phyloP scores from a whole-genome alignment of 202 grass and related monocot species.

The Musa balbisiana region DNA sequence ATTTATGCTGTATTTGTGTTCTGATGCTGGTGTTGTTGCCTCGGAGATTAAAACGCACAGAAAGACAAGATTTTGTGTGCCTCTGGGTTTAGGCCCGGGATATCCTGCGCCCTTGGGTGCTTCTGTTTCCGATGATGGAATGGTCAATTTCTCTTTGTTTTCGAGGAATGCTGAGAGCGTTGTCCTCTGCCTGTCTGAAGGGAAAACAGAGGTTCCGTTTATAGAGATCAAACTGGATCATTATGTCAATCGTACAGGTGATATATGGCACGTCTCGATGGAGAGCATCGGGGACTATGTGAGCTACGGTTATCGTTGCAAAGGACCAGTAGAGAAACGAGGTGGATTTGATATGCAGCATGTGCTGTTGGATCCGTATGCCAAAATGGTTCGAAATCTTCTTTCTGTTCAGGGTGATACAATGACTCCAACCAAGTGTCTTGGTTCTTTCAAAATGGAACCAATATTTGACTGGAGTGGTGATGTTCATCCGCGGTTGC shows the following conservation, averaged over 20 bases:
- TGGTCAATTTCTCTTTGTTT: conserved; percentile 63
- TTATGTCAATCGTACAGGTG: conserved; percentile 53
- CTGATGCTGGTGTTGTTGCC: conserved; percentile 9
- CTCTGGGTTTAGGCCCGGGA: conserved; percentile 59
- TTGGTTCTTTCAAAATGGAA: conserved; percentile 33
- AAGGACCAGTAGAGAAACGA: conserved; percentile 20
- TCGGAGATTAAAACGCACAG: conserved; percentile 55
- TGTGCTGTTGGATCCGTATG: conserved; percentile 68
- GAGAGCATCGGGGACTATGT: conserved; percentile 37
- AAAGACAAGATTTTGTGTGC: conserved; percentile 53
- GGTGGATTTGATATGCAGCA: conserved; percentile 38
- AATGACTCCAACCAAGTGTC: conserved; percentile 39
- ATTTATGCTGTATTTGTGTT: conserved; percentile 40
- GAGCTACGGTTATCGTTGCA: conserved; percentile 68
- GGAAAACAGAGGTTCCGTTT: conserved; percentile 18
- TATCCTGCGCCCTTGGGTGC: conserved; percentile 54
- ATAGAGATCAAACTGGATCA: conserved; percentile 68
- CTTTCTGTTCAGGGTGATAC: conserved; percentile 27
- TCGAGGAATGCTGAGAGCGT: conserved; percentile 50
- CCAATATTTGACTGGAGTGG: conserved; percentile 47
- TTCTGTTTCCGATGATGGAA: conserved; percentile 37
- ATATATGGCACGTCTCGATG: conserved; percentile 67
- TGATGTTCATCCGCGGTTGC: conserved; percentile 43
- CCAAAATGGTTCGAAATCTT: conserved; percentile 51
- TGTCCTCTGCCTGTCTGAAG: conserved; percentile 53